phyloP scores from a whole-genome alignment of 805 yeast species.

The Torulaspora maleeae region DNA sequence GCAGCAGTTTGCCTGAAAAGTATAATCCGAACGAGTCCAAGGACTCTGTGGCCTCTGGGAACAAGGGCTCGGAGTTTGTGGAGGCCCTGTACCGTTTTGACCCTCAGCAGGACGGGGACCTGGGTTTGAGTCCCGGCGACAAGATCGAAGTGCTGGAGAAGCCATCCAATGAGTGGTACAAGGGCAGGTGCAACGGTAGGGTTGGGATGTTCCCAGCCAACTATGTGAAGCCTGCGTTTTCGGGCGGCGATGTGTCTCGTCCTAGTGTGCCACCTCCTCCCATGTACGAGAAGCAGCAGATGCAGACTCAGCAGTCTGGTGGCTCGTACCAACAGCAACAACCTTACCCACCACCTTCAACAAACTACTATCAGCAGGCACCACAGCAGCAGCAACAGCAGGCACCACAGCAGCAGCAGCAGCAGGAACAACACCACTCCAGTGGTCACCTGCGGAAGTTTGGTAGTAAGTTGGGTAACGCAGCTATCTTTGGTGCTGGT shows the following conservation, averaged over 20 bases:
- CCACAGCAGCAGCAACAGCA: constrained; percentile 32
- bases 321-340: constrained; percentile 31
- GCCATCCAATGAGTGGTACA: constrained; percentile 87
- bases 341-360: constrained; percentile 50
- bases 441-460: constrained; percentile 49
- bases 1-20: constrained; percentile 50
- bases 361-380: constrained; percentile 43
- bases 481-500: constrained; percentile 96
- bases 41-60: constrained; percentile 6
- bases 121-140: constrained; percentile 61
- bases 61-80: constrained; percentile 37
- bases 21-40: constrained; percentile 37
- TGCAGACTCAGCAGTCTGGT: constrained; percentile 30
- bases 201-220: constrained; percentile 88
- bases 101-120: constrained; percentile 73
- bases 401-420: constrained; percentile 29
- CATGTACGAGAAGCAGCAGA: constrained; percentile 21
- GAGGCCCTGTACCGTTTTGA: constrained; percentile 72
- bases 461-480: constrained; percentile 80
- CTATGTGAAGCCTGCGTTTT: constrained; percentile 52
- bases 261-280: constrained; percentile 22
- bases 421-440: constrained; percentile 33
- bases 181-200: constrained; percentile 55
- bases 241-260: constrained; percentile 16
- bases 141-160: constrained; percentile 65